Evolutionary conservation across 1,284 basidiomycete genomes (phyloP).

Genomic region (Ceratobasidium sp.): DNA sequence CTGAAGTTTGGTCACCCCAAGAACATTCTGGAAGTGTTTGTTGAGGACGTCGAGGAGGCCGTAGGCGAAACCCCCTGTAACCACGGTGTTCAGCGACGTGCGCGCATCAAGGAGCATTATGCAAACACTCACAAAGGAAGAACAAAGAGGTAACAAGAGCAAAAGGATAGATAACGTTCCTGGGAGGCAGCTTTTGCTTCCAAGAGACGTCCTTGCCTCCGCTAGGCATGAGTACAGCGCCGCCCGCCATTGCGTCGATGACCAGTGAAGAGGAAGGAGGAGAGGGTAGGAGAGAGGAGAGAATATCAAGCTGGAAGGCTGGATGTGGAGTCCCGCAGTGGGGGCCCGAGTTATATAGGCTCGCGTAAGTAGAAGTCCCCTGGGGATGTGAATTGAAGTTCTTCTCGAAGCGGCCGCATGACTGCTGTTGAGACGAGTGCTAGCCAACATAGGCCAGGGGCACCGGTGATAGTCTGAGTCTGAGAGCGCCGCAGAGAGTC

Average conservation of each 20-base stretch:
- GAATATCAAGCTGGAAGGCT: conserved; percentile 8
- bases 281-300: background rate
- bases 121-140: conserved; percentile 69
- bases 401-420: conserved; percentile 2
- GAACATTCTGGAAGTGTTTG: conserved; percentile 77
- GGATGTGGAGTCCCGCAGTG: conserved; percentile 23
- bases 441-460: background rate
- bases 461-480: background rate
- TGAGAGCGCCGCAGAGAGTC: too few relatives aligned
- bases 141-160: conserved; percentile 78
- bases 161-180: conserved; percentile 59
- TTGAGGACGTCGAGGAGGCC: conserved; percentile 83
- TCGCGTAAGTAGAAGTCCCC: background rate
- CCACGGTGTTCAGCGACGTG: background rate
- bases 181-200: conserved; percentile 24
- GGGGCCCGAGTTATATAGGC: conserved; percentile 8
- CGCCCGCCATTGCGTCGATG: conserved; percentile 30
- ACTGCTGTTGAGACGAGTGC: background rate
- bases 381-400: background rate
- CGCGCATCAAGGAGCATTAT: conserved; percentile 1
- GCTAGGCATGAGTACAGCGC: conserved; percentile 25
- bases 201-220: conserved; percentile 30
- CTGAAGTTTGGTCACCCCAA: conserved; percentile 75
- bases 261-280: background rate
- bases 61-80: conserved; percentile 23